These are phyloP conservation scores for Lactarius evosmus DNA, from an alignment of 768 basidiomycete genomes.

Conservation along the genomic window DNA sequence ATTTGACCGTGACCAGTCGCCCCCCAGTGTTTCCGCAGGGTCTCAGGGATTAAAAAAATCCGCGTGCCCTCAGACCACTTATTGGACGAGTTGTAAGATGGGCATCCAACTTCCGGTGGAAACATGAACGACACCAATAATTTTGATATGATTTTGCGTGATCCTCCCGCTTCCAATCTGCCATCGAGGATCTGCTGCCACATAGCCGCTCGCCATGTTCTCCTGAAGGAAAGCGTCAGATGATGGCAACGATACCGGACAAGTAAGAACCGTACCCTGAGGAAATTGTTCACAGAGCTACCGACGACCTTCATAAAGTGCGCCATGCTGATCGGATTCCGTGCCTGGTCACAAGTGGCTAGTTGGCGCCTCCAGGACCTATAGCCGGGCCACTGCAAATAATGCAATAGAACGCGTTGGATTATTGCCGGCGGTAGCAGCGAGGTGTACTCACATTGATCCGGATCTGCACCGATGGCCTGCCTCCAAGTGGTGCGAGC, in stretches of 20 bases:
- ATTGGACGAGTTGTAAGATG: slow-evolving; percentile 11
- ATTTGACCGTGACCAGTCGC: no score
- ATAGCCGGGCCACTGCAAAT: slow-evolving; percentile 20
- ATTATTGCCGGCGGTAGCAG: background rate
- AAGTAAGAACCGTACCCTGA: background rate
- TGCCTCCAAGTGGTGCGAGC: slow-evolving; percentile 1
- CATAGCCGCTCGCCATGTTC: background rate
- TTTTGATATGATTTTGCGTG: slow-evolving; percentile 4
- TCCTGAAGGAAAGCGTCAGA: background rate
- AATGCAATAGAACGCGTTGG: background rate
- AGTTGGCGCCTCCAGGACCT: slow-evolving; percentile 7
- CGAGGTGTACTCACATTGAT: background rate
- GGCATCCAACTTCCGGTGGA: slow-evolving; percentile 23
- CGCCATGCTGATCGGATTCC: background rate
- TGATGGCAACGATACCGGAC: background rate
- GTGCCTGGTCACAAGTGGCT: background rate
- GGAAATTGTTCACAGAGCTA: slow-evolving; percentile 7
- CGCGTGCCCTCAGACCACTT: background rate
- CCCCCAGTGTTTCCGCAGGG: no score
- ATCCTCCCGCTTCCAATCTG: slow-evolving; percentile 14
- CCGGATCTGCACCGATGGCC: background rate
- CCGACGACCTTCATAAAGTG: slow-evolving; percentile 6
- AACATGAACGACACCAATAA: slow-evolving; percentile 21
- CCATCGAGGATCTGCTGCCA: slow-evolving; percentile 2
- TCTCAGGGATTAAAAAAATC: no score